These are phyloP conservation scores for Penicillium sp. DNA, from an alignment of 2,329 filamentous ascomycete species.

Conservation along the genomic window DNA sequence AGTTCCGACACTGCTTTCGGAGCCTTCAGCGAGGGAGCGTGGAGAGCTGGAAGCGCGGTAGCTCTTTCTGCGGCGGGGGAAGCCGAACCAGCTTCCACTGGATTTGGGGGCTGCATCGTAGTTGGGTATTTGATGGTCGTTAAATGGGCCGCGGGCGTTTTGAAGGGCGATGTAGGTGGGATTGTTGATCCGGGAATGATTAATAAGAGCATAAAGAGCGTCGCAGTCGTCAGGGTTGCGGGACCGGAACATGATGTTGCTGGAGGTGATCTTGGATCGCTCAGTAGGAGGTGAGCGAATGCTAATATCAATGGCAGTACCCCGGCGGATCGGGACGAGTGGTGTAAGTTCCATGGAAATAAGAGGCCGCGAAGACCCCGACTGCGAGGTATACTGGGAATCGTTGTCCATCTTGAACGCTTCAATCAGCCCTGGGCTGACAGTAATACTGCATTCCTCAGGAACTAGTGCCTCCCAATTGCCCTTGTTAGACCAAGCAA, in stretches of 20 bases:
- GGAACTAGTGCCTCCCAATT: conserved; percentile 59
- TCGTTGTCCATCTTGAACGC: conserved; percentile 54
- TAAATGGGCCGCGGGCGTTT: conserved; percentile 61
- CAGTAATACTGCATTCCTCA: conserved; percentile 59
- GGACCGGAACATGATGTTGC: conserved; percentile 88
- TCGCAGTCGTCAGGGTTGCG: conserved; percentile 72
- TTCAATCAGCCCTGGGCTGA: conserved; percentile 62
- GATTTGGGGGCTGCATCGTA: conserved; percentile 46
- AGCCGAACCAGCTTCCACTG: conserved; percentile 44
- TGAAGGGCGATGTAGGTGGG: conserved; percentile 78
- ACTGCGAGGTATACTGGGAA: conserved; percentile 6
- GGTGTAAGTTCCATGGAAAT: conserved; percentile 82
- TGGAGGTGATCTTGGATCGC: conserved; percentile 66
- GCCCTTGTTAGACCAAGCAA: conserved; percentile 60
- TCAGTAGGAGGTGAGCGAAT: conserved; percentile 78
- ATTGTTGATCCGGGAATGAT: conserved; percentile 85
- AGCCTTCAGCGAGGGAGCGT: conserved; percentile 56
- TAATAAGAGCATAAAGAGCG: conserved; percentile 77
- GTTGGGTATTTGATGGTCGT: conserved; percentile 48
- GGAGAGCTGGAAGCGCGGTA: conserved; percentile 56
- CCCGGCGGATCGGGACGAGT: conserved; percentile 80
- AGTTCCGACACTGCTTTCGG: conserved; percentile 69
- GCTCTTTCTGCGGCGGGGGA: conserved; percentile 51
- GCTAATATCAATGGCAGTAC: conserved; percentile 88
- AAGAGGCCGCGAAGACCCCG: conserved; percentile 44